Evolutionary conservation across 2,329 filamentous ascomycete genomes (phyloP).

Genomic region (Fusarium equiseti): DNA sequence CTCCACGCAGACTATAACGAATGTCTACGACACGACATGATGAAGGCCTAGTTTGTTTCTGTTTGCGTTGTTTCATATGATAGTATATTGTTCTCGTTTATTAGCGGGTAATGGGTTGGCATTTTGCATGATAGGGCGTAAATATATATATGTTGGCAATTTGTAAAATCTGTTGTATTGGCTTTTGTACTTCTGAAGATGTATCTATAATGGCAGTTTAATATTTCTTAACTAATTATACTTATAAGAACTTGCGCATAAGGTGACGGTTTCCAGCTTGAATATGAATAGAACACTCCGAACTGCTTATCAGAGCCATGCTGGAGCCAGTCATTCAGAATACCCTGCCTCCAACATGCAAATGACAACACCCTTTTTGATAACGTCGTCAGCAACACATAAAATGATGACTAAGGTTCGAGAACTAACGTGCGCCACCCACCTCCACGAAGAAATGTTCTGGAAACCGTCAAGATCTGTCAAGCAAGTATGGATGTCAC

Average conservation of each 20-base stretch:
- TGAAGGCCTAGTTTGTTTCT: slow-evolving; percentile 24
- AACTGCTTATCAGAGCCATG: not conserved
- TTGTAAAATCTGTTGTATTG: not conserved
- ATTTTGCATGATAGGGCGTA: slow-evolving; percentile 38
- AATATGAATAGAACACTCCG: not conserved
- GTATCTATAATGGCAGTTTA: not conserved
- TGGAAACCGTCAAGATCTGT: not conserved
- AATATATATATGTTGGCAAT: slow-evolving; percentile 19
- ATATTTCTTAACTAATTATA: not conserved
- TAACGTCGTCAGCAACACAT: not conserved
- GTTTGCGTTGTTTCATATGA: slow-evolving; percentile 20
- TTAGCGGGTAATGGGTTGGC: slow-evolving; percentile 32
- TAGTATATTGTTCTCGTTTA: slow-evolving; percentile 24
- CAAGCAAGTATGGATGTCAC: slow-evolving; percentile 10
- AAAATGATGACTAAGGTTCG: not conserved
- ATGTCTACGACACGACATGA: slow-evolving; percentile 28
- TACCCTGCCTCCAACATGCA: not conserved
- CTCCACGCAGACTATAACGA: slow-evolving; percentile 27
- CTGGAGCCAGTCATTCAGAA: not conserved
- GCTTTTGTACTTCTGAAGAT: not conserved
- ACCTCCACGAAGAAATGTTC: not conserved
- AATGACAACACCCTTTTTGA: not conserved
- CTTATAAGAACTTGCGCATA: not conserved
- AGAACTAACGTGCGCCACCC: not conserved
- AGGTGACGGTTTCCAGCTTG: not conserved